These are phyloP conservation scores for Epichloe sibirici DNA, from an alignment of 2,329 filamentous ascomycete genomes.

Conservation along the genomic window DNA sequence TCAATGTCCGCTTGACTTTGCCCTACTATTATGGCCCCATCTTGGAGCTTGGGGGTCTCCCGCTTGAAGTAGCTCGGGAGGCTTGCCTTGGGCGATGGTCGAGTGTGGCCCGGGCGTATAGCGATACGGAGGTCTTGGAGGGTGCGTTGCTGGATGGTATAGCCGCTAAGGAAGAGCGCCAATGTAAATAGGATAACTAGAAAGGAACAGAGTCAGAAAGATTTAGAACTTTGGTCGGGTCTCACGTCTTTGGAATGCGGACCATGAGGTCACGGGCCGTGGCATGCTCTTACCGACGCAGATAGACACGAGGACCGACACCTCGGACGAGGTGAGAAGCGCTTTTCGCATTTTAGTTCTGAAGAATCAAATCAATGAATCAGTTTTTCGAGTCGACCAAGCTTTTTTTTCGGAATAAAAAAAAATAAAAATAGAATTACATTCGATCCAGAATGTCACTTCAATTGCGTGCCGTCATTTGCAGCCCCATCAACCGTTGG, in stretches of 20 bases:
- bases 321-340: constrained; percentile 57
- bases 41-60: constrained; percentile 31
- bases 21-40: constrained; percentile 31
- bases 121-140: constrained; percentile 64
- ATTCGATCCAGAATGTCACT: constrained; percentile 1
- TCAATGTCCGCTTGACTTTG: constrained; percentile 23
- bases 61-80: constrained; percentile 38
- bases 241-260: not conserved
- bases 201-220: constrained; percentile 9
- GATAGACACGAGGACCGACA: constrained; percentile 54
- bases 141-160: constrained; percentile 76
- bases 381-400: not conserved
- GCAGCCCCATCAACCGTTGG: constrained; percentile 18
- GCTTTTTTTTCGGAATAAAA: no score
- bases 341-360: constrained; percentile 26
- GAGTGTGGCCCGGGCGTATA: constrained; percentile 41
- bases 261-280: not conserved
- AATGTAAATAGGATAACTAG: constrained; percentile 65
- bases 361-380: not conserved
- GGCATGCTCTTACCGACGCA: constrained; percentile 41
- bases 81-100: constrained; percentile 34
- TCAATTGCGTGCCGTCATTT: constrained; percentile 7
- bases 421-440: no score
- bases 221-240: not conserved
- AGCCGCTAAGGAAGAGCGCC: constrained; percentile 78